Percentiles rank a stretch among this genome's conserved stretches.
Evolutionary conservation across 202 grass and related monocot genomes (phyloP).

Genomic region (Schoenoplectus tabernaemontani): DNA sequence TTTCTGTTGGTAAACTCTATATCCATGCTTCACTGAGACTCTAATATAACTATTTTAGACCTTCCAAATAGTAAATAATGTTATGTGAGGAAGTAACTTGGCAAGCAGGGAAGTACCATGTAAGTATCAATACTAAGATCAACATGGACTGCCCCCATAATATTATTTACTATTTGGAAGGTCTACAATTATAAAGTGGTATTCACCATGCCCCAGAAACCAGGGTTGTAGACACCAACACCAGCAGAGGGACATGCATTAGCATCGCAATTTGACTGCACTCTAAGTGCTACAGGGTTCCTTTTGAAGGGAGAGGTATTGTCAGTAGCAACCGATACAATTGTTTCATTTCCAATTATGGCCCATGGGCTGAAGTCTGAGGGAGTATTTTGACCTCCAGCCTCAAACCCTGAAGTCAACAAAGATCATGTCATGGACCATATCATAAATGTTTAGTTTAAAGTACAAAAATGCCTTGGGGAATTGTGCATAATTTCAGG

Average conservation of each 20-base stretch:
- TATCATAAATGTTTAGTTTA: not conserved
- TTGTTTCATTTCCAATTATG: conserved; percentile 51
- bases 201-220: conserved; percentile 91
- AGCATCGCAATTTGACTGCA: conserved; percentile 54
- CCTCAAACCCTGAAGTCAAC: conserved; percentile 64
- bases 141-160: not conserved
- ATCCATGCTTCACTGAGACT: not conserved
- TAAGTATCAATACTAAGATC: not conserved
- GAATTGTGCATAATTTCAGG: too few relatives aligned
- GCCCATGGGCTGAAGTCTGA: conserved; percentile 86
- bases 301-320: conserved; percentile 40
- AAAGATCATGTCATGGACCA: not conserved
- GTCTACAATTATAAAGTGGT: conserved; percentile 4
- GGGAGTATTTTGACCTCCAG: conserved; percentile 67
- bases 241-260: conserved; percentile 34
- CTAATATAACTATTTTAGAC: not conserved
- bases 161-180: not conserved
- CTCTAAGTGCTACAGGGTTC: conserved; percentile 65
- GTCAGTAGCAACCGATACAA: conserved; percentile 44
- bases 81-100: not conserved
- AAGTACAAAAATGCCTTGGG: not conserved
- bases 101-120: not conserved
- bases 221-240: conserved; percentile 77
- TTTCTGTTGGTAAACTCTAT: not conserved
- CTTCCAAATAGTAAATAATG: not conserved